Evolutionary conservation across 2,329 filamentous ascomycete species (phyloP), one percentile per base, ranked within the genome.

Genomic region (Aspergillus hiratsukae): DNA sequence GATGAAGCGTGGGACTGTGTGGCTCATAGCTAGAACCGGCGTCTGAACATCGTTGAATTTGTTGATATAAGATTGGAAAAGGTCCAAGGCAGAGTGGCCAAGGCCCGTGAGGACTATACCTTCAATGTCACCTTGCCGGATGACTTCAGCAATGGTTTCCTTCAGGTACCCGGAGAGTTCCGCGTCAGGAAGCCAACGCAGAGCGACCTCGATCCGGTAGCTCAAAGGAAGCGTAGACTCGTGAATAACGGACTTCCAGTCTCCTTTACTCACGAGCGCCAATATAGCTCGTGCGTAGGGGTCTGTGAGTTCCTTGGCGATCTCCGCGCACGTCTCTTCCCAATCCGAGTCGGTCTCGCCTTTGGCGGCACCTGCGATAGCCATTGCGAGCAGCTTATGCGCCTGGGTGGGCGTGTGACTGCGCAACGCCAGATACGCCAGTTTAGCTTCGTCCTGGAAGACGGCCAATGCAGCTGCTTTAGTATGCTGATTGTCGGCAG

Each of bases 401-500:
- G 83, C 80, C 76, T 86, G 60, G 66, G 75, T 55, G 1, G 81
- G 75, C 23, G 80, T 77, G 57, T 82, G 82, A 7, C 77, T 78
- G 29, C 81, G 78, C 14, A 87, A 73, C 1, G 83, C 76, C 45
- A 80, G 73, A 40, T 85, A 77, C 3, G 84, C 84, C 6, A 86
- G 71, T 56, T 84, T 81, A 29, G 80, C 79, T 64, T 84, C 77
- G 51, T 81, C 80, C 57, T 86, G 81, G 61, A 87, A 83, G 4
- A 86, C 76, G 3, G 85, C 84, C 45, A 86, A 70, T 1, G 84
- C 83, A 51, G 86, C 83, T 17, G 84, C 84, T 71, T 86, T 85
- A 51, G 85, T 85, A 60, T 83, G 78, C 48, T 84, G 75, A 17
- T 79, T 79, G 49, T 80, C 71, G 5, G 78, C 71, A 10, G 84